Evolutionary conservation across 768 basidiomycete genomes (phyloP), one percentile per base, ranked within the genome.

Genomic region (Brasilioporus rufonigricans): DNA sequence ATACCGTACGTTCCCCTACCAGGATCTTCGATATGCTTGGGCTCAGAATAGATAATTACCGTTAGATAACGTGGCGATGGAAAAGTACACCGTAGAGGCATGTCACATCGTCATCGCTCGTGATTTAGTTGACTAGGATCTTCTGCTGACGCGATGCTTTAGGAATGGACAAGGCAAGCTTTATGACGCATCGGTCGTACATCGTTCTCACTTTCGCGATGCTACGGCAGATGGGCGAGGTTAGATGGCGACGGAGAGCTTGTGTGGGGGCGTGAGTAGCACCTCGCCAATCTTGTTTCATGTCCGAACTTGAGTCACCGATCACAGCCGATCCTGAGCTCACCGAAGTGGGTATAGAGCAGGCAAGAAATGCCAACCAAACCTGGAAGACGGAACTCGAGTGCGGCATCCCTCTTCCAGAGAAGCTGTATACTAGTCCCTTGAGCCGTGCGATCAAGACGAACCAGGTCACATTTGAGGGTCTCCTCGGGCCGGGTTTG

Each of bases 201-300:
- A 16, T 14, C n/a, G 13, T n/a, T 50, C 55, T 44, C 26, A 54
- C 38, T 24, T 6, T 26, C 23, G 43, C 4, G 47, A 21, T 19
- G 19, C 23, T 27, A 12, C 14, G 46, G 7, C 45, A 85, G 84
- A 58, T 89, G 83, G 82, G 73, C 83, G 0, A 84, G 75, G 63
- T 66, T 82, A 1, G 71, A 85, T 35, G 84, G 83, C 2, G 85
- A 91, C 55, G 86, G 76, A 18, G 80, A 85, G 44, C 66, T 89
- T 9, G 72, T 72, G 11, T 92, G 90, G 90, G 89, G 89, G 16
- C 89, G 86, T 87, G 60, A 66, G 86, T 79, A 19, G 10, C 41
- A 19, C 43, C 13, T 4, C 44, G 9, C 9, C 16, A 24, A 7
- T 8, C 1, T 11, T 33, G 36, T 29, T 29, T 57, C 19, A 21